Conservation (phyloP, 169 alveolate genomes). For the Theileria annulata region DNA sequence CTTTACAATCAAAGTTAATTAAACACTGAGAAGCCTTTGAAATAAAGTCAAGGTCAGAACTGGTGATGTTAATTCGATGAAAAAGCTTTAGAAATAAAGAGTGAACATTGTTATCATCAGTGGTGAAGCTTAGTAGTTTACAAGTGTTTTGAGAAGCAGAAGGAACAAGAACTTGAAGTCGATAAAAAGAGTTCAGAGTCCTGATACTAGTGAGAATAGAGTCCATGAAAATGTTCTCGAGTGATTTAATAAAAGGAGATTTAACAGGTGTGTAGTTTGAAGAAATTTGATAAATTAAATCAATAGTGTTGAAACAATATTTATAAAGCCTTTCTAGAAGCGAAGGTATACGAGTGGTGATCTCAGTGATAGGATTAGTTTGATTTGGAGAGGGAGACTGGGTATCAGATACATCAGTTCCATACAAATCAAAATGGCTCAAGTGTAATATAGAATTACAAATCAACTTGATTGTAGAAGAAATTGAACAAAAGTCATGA, state of each 20-base stretch:
- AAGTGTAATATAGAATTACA: background rate
- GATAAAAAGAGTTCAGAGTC: background rate
- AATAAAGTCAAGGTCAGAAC: conserved; percentile 14
- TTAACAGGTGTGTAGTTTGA: background rate
- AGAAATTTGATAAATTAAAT: background rate
- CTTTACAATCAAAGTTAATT: conserved; percentile 7
- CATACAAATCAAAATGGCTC: background rate
- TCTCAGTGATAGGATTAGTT: background rate
- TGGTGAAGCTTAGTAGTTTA: background rate
- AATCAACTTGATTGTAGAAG: background rate
- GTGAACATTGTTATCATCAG: conserved; percentile 24
- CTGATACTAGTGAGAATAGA: background rate
- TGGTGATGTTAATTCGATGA: background rate
- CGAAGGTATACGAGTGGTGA: background rate
- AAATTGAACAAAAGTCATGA: background rate
- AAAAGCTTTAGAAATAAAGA: background rate
- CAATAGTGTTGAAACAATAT: background rate
- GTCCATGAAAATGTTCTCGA: conserved; percentile 25
- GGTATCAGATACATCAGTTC: too few species aligned
- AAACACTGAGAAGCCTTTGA: background rate
- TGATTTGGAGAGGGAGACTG: too few species aligned
- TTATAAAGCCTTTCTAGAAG: background rate
- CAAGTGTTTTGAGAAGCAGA: background rate
- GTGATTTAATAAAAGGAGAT: conserved; percentile 12
- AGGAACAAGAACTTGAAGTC: background rate